phyloP scores from a whole-genome alignment of 2,329 filamentous ascomycete genomes.

The Penicillium oxalicum region DNA sequence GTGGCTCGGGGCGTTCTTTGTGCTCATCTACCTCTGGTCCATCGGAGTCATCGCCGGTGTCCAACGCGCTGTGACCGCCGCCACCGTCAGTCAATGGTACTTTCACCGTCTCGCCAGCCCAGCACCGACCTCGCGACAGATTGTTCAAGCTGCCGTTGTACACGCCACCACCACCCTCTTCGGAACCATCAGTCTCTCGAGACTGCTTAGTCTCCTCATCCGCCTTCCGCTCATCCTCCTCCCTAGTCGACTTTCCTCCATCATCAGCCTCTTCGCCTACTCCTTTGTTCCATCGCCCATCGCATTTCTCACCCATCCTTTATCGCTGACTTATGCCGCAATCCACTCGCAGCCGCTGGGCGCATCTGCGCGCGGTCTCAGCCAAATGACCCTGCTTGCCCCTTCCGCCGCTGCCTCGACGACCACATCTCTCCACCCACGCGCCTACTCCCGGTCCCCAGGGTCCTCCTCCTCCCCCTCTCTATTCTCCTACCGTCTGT shows the following conservation, averaged over 20 bases:
- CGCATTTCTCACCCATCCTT: conserved; percentile 77
- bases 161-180: conserved; percentile 84
- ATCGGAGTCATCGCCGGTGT: conserved; percentile 80
- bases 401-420: conserved; percentile 51
- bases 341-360: conserved; percentile 84
- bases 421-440: conserved; percentile 54
- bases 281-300: conserved; percentile 80
- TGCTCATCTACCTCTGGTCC: conserved; percentile 94
- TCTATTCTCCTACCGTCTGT: conserved; percentile 80
- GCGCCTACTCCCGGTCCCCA: conserved; percentile 38
- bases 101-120: conserved; percentile 86
- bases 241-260: conserved; percentile 64
- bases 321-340: conserved; percentile 86
- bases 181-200: conserved; percentile 85
- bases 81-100: conserved; percentile 97
- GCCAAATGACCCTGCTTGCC: conserved; percentile 74
- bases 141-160: conserved; percentile 73
- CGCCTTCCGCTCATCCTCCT: conserved; percentile 80
- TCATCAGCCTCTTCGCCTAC: conserved; percentile 66
- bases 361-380: conserved; percentile 70
- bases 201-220: conserved; percentile 71
- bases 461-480: conserved; percentile 38
- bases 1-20: conserved; percentile 91
- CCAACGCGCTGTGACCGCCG: conserved; percentile 84
- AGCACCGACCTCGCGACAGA: conserved; percentile 67